These are phyloP conservation scores for Zymoseptoria brevis DNA, from an alignment of 2,329 filamentous ascomycete species.

Conservation along the genomic window DNA sequence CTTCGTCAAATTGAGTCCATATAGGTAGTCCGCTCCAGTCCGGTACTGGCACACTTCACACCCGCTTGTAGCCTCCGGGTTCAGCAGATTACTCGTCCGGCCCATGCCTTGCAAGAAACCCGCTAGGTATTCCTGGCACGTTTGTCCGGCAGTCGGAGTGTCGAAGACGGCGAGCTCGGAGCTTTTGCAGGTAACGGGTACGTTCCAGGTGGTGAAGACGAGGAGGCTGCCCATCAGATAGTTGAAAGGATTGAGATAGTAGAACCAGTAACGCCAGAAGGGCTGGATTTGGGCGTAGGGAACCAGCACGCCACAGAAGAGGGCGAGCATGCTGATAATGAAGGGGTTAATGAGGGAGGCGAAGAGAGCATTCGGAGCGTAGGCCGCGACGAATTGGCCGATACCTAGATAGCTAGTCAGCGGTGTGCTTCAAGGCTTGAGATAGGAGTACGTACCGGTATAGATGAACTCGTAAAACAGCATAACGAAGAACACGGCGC, in stretches of 20 bases:
- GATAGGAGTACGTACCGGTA: slow-evolving; percentile 10
- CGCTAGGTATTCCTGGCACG: slow-evolving; percentile 51
- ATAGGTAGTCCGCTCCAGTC: slow-evolving; percentile 51
- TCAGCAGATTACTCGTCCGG: slow-evolving; percentile 41
- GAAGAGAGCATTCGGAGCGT: slow-evolving; percentile 35
- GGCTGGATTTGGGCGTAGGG: slow-evolving; percentile 25
- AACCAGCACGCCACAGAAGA: slow-evolving; percentile 27
- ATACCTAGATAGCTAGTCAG: slow-evolving; percentile 25
- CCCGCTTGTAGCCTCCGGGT: slow-evolving; percentile 47
- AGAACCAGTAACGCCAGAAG: slow-evolving; percentile 33
- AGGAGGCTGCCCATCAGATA: slow-evolving; percentile 35
- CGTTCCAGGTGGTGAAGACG: slow-evolving; percentile 34
- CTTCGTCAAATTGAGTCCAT: slow-evolving; percentile 50
- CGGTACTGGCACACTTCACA: slow-evolving; percentile 57
- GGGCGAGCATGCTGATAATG: slow-evolving; percentile 25
- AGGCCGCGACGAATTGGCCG: slow-evolving; percentile 48
- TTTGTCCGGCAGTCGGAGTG: slow-evolving; percentile 40
- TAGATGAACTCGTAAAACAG: slow-evolving; percentile 53
- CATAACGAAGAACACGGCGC: slow-evolving; percentile 36
- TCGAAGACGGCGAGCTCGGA: slow-evolving; percentile 36
- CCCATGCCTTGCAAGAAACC: slow-evolving; percentile 45
- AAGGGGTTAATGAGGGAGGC: slow-evolving; percentile 39
- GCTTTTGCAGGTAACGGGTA: slow-evolving; percentile 31
- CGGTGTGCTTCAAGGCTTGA: not conserved
- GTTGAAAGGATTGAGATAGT: slow-evolving; percentile 34